Conservation (phyloP, 768 basidiomycete genomes). For the Royoungia palumana region DNA sequence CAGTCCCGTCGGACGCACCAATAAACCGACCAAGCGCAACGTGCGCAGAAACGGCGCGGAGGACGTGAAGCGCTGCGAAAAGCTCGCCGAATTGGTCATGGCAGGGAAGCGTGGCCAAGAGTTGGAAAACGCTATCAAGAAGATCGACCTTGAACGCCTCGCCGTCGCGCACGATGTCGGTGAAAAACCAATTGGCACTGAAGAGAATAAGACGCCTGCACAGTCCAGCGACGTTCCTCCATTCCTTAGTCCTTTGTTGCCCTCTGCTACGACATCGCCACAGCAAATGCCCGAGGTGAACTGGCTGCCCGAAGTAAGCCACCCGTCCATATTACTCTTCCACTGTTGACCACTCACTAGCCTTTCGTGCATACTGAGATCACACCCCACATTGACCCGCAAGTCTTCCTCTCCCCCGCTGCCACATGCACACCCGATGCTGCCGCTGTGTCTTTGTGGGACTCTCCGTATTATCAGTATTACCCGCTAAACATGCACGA, state of each 20-base stretch:
- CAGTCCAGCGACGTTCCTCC: conserved; percentile 14
- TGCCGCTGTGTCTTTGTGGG: background rate
- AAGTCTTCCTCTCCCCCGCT: background rate
- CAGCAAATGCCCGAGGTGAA: background rate
- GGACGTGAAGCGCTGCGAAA: conserved; percentile 48
- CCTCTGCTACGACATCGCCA: conserved; percentile 12
- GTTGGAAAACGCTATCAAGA: conserved; percentile 42
- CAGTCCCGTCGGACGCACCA: conserved; percentile 42
- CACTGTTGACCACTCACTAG: conserved; percentile 7
- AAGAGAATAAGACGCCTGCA: background rate
- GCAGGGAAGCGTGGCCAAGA: conserved; percentile 50
- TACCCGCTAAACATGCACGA: background rate
- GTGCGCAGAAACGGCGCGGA: conserved; percentile 48
- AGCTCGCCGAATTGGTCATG: conserved; percentile 48
- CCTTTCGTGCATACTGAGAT: background rate
- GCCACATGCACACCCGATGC: background rate
- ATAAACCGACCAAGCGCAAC: conserved; percentile 46
- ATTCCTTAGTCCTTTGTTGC: conserved; percentile 31
- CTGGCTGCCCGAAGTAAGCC: conserved; percentile 13
- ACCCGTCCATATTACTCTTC: background rate
- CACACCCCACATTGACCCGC: conserved; percentile 1
- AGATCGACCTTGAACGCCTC: conserved; percentile 23
- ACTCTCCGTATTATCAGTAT: conserved; percentile 2
- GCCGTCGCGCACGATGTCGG: background rate
- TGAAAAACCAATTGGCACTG: background rate